These are phyloP conservation scores for Nicotiana rustica DNA, from an alignment of 305 asterid genomes.

Conservation along the genomic window DNA sequence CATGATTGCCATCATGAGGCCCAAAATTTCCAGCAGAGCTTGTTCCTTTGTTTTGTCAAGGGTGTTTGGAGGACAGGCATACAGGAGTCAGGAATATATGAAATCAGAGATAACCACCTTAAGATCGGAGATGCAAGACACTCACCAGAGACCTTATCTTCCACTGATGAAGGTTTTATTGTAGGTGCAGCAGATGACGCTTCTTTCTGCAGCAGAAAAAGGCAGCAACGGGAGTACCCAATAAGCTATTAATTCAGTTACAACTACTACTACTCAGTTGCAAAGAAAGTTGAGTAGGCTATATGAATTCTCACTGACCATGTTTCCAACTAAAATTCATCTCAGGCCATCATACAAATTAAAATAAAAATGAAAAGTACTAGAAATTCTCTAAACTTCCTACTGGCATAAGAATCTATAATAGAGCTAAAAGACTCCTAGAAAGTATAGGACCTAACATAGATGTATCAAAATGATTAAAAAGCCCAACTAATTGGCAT, in stretches of 20 bases:
- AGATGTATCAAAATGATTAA: too few species aligned
- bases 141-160: constrained; percentile 58
- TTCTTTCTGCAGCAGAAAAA: constrained; percentile 49
- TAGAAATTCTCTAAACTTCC: too few species aligned
- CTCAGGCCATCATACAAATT: too few species aligned
- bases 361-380: too few species aligned
- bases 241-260: not conserved
- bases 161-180: constrained; percentile 49
- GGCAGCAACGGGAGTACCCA: constrained; percentile 1
- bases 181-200: constrained; percentile 44
- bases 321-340: too few species aligned
- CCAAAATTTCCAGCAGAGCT: not conserved
- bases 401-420: too few species aligned
- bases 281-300: too few species aligned
- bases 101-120: constrained; percentile 30
- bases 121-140: constrained; percentile 36
- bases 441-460: too few species aligned
- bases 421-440: too few species aligned
- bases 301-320: too few species aligned
- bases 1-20: constrained; percentile 48
- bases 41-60: constrained; percentile 23
- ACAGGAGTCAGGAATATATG: not conserved
- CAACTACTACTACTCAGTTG: not conserved
- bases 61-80: not conserved
- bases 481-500: too few species aligned